A percentile compares a stretch with the other conserved stretches of the same genome.
phyloP scores from a whole-genome alignment of 1,284 basidiomycete genomes.

The Ceratobasidium sp. region DNA sequence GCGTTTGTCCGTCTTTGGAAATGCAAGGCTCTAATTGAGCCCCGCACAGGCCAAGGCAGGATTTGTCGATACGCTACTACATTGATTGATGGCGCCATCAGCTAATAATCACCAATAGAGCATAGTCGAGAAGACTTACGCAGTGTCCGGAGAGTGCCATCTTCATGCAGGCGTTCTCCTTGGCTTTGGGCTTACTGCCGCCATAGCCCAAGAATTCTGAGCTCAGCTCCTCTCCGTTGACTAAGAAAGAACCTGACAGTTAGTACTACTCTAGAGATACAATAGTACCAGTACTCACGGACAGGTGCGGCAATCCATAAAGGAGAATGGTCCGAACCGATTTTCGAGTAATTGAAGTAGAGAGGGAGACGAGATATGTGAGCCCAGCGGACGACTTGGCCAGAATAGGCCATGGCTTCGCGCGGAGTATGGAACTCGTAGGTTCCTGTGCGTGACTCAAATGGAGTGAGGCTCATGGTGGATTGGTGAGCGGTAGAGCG shows the following conservation, averaged over 20 bases:
- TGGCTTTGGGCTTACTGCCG: conserved; percentile 11
- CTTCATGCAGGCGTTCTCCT: conserved; percentile 31
- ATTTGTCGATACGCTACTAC: too few relatives aligned
- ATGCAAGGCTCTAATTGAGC: too few relatives aligned
- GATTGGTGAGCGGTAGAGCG: neutral
- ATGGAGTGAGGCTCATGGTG: neutral
- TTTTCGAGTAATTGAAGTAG: conserved; percentile 1
- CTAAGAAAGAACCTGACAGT: neutral
- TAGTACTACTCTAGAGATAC: neutral
- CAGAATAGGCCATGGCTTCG: conserved; percentile 17
- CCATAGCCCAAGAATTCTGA: conserved; percentile 21
- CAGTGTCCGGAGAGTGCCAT: conserved; percentile 35
- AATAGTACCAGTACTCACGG: conserved; percentile 7
- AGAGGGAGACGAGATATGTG: neutral
- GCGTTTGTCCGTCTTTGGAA: too few relatives aligned
- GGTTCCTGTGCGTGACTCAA: conserved; percentile 12
- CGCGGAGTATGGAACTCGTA: conserved; percentile 18
- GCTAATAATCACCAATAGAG: too few relatives aligned
- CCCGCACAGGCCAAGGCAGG: too few relatives aligned
- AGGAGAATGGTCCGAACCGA: conserved; percentile 17
- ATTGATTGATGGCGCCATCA: too few relatives aligned
- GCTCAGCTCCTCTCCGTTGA: conserved; percentile 1
- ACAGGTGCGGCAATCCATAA: conserved; percentile 31
- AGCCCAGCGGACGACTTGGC: conserved; percentile 30
- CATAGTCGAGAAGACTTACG: neutral